Evolutionary conservation across 805 yeast genomes (phyloP).

Genomic region (Sungouiozyma intestinalis): DNA sequence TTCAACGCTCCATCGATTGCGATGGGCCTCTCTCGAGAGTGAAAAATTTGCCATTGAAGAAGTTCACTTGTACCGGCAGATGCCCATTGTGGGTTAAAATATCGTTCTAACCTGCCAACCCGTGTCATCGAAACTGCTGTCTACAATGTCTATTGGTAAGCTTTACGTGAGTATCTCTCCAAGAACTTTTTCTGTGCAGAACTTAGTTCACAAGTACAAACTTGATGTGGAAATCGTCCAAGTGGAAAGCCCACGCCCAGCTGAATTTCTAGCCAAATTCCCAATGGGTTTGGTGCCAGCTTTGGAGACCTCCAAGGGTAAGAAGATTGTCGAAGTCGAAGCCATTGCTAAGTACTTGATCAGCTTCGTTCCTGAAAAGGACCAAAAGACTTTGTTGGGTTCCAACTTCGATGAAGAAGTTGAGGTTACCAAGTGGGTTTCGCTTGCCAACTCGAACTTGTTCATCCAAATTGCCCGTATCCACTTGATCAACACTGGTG

Average conservation of each 20-base stretch:
- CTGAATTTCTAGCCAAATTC: conserved; percentile 37
- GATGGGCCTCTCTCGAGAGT: not conserved
- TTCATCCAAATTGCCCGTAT: conserved; percentile 36
- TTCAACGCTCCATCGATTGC: too few species aligned
- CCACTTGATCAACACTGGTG: conserved; percentile 51
- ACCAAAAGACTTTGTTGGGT: conserved; percentile 43
- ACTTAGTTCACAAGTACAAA: conserved; percentile 46
- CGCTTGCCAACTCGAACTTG: conserved; percentile 63
- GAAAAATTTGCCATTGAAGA: not conserved
- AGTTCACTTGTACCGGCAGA: too few species aligned
- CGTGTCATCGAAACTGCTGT: conserved; percentile 3
- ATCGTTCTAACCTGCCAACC: not conserved
- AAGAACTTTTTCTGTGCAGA: conserved; percentile 28
- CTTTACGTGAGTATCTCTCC: conserved; percentile 34
- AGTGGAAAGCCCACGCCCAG: conserved; percentile 24
- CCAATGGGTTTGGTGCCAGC: conserved; percentile 61
- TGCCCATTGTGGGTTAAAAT: conserved; percentile 1
- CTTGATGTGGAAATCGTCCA: conserved; percentile 47
- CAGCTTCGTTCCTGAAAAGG: conserved; percentile 27
- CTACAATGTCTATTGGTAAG: conserved; percentile 61
- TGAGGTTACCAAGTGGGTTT: conserved; percentile 61
- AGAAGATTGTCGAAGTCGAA: conserved; percentile 56
- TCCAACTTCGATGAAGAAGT: conserved; percentile 50
- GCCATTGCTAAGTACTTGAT: conserved; percentile 30
- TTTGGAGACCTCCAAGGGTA: conserved; percentile 63